phyloP scores from a whole-genome alignment of 2,329 filamentous ascomycete species.

The Colletotrichum godetiae region DNA sequence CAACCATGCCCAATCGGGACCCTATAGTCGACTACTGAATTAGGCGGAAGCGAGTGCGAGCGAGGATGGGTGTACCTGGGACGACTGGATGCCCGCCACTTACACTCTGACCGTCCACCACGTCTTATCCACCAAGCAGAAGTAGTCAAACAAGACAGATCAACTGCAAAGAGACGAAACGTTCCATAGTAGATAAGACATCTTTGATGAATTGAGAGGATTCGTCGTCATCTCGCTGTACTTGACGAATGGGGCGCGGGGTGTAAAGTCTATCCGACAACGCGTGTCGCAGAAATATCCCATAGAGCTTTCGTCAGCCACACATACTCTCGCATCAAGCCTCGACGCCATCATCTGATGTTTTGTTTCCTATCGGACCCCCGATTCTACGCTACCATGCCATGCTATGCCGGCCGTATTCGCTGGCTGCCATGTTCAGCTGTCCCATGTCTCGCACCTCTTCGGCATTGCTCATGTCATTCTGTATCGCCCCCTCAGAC shows the following conservation, averaged over 20 bases:
- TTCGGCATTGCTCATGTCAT: constrained; percentile 2
- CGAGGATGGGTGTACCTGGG: not conserved
- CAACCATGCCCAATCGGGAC: not conserved
- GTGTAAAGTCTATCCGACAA: not conserved
- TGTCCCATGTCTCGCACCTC: not conserved
- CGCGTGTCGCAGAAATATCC: not conserved
- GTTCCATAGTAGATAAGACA: no score
- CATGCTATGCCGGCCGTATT: constrained; percentile 1
- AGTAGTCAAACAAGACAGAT: no score
- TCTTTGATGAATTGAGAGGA: not conserved
- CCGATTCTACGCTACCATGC: not conserved
- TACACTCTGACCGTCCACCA: not conserved
- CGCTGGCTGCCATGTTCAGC: not conserved
- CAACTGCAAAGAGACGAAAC: no score
- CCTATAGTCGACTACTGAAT: not conserved
- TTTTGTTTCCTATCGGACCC: not conserved
- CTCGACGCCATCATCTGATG: not conserved
- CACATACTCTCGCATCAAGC: not conserved
- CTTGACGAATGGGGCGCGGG: no score
- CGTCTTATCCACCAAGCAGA: not conserved
- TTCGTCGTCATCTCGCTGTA: not conserved
- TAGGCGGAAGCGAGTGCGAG: constrained; percentile 19
- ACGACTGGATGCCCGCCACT: not conserved
- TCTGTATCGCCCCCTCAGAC: not conserved
- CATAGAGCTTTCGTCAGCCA: not conserved